Conservation (phyloP, 176 grass and related monocot species). For the maize (Zea mays) region Zm-B73-REFERENCE-NAM-5.0 NC_050101.1:164322001-164322500, state of each 20-base stretch:
- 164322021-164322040: not conserved
- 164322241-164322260: not conserved
- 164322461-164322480: too few species aligned
- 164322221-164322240: not conserved
- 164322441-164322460: too few species aligned
- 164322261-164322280: not conserved
- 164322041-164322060: slow-evolving; percentile 2
- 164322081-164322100: slow-evolving; percentile 79
- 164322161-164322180: slow-evolving; percentile 13
- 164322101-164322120: slow-evolving; percentile 92
- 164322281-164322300: not conserved
- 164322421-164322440: too few species aligned
- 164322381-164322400: too few species aligned
- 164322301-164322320: too few species aligned
- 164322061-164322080: slow-evolving; percentile 23
- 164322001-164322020: not conserved
- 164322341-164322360: too few species aligned
- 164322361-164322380: too few species aligned
- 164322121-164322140: slow-evolving; percentile 72
- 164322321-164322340: too few species aligned
- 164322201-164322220: not conserved
- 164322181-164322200: slow-evolving; percentile 2
- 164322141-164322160: slow-evolving; percentile 47
- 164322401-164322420: too few species aligned
- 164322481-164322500: too few species aligned